Evolutionary conservation across 805 yeast species (phyloP), one percentile per base, ranked within the genome.

Genomic region (Teunomyces barrocoloradensis): DNA sequence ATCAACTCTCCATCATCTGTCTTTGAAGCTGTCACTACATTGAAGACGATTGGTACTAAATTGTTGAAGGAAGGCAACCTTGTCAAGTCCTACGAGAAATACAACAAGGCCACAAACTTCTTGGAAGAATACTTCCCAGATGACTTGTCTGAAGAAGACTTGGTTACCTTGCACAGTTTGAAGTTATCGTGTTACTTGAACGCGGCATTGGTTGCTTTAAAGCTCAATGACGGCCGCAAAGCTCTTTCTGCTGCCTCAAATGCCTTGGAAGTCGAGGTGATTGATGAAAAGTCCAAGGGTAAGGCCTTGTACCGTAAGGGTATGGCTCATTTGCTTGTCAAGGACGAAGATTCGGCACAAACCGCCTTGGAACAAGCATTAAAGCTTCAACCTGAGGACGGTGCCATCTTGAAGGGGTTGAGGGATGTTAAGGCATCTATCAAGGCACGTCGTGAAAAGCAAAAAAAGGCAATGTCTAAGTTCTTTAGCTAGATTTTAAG

Each of bases 221-320:
- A 89, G 65, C 61, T 80, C 53, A 75, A 77, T 41, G 71, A 81
- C 42, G 78, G 79, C 46, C 71, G 70, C 49, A 79, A 74, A 29
- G 81, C 83, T 0, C 65, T 87, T 42, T 66, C 71, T 21, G 81
- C 86, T 4, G 77, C 96, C 2, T 72, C 82, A 1, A 80, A 80
- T 25, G 96, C 88, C 1, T 69, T 88, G 33, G 85, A 79, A 44
- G 78, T 76, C 21, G 85, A 80, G 32, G 67, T 65, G 2, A 69
- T 82, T 4, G 87, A 80, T 46, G 85, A 79, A 35, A 79, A 82
- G 52, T 82, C 89, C 18, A 79, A 78, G 63, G 89, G 96, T 13
- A 91, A 91, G 72, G 97, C 97, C 0, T 70, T 80, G 38, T 91
- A 84, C 73, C 84, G 98, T 64, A 83, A 92, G 65, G 97, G 95